Base-by-base conservation (phyloP, 352 stramenopile genomes). In the Phytophthora boehmeriae region DNA sequence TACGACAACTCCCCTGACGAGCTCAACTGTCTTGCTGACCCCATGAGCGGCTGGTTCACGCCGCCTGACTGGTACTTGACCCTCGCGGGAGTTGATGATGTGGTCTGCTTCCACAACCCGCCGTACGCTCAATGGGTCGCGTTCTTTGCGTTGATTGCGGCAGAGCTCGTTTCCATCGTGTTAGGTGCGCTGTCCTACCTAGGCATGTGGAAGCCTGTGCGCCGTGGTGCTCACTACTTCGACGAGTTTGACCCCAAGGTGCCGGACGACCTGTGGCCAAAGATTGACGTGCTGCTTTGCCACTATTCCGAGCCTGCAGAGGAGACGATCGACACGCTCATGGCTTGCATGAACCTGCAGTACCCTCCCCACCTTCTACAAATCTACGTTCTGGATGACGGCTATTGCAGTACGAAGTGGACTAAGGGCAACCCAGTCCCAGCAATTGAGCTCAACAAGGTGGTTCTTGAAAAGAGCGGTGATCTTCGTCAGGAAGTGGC, bases 151-250 rank as follows among this genome's bases (percentile, higher is more conserved):
- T 62, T 95, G 49, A 53, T 93, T 16, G 62, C 77, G 5, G 84
- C 79, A 0, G 86, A 95, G 43, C 25, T 91, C 14, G 46, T 95
- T 16, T 88, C 65, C 13, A 89, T 92, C 34, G 55, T 92, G 22
- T 70, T 95, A 16, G 78, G 84, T 32, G 59, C 78, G 4, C 63
- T 95, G 22, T 95, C 93, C 75, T 95, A 95, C 78, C 66, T 93
- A n/a, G 86, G 86, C 27, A 95, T 95, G 86, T 95, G 86, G 86
- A 95, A 93, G 41, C 86, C 86, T 4, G 86, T 95, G 49, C 86
- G 84, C 74, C 86, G 86, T 68, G 86, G 86, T 8, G 84, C 86
- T 11, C 86, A 95, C 64, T 95, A 95, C 79, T 89, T 95, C 36
- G 83, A 92, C 52, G 86, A 95, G 63, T 95, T 95, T 23, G 83